phyloP scores from a whole-genome alignment of 164 flowering plant genomes.

The Litsea cubeba region DNA sequence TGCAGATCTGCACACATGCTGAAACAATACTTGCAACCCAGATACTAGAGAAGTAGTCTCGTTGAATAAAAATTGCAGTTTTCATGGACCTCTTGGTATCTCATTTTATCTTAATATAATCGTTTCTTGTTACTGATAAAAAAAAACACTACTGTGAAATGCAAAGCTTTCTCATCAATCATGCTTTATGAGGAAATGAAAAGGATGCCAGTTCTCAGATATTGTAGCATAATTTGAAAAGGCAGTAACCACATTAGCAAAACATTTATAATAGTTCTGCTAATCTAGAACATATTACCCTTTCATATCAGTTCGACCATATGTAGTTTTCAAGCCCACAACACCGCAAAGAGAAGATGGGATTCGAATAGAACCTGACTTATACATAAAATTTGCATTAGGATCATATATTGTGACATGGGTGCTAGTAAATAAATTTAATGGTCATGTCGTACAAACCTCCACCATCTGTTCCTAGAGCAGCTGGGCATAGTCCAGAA shows the following conservation, averaged over 20 bases:
- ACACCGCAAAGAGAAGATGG: slow-evolving; percentile 97
- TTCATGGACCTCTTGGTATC: too few species aligned
- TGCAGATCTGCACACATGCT: too few species aligned
- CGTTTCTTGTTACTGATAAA: too few species aligned
- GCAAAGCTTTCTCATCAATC: neutral
- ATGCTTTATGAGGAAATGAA: neutral
- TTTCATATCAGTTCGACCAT: slow-evolving; percentile 54
- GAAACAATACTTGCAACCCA: too few species aligned
- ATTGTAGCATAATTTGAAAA: neutral
- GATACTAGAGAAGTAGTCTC: too few species aligned
- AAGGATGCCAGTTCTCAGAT: neutral
- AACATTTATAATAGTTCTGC: neutral
- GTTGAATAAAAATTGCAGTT: too few species aligned
- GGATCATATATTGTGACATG: slow-evolving; percentile 11
- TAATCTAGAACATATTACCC: slow-evolving; percentile 20
- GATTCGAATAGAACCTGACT: slow-evolving; percentile 84
- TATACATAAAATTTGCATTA: slow-evolving; percentile 9
- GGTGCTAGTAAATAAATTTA: neutral
- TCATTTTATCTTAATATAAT: too few species aligned
- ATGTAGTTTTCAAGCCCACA: slow-evolving; percentile 86
- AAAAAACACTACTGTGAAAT: neutral
- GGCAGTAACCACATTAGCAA: neutral
- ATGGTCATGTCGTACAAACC: slow-evolving; percentile 39
- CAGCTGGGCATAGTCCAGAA: slow-evolving; percentile 90
- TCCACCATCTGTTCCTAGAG: slow-evolving; percentile 98